Base-by-base conservation (phyloP, 225 moss, liverwort and hornwort genomes). In the Straminergon stramineum region DNA sequence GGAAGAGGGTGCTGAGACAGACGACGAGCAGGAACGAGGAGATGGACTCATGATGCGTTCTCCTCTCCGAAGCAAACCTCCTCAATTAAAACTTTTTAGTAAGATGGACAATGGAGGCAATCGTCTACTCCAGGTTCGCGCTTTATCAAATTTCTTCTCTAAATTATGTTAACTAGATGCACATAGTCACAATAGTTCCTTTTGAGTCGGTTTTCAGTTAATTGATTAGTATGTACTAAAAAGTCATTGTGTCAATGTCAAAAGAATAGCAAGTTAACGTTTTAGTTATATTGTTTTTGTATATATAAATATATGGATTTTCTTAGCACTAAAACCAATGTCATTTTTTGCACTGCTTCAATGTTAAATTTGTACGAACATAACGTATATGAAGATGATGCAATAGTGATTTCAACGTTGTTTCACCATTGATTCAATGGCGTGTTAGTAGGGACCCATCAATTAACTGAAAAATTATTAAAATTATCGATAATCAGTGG, bases 61-160 rank as follows among this genome's bases (percentile, higher is more conserved):
- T 84, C 93, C 95, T 86, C 87, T 91, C 45, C 92, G 87, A 70
- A 90, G 55, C 85, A 92, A 89, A 89, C 75, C 90, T 76, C 75
- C 92, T 87, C 90, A 91, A 88, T 75, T 94, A 67, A 93, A 92
- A 82, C 90, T 95, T 78, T 95, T 95, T 89, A 89, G 94, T 84
- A 89, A 88, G 91, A 89, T 91, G 90, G 95, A 95, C 45, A 90
- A 92, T 81, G 95, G 95, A 62, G 95, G 93, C 89, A 91, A 94
- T 81, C 94, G 93, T 69, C 89, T 95, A 85, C 92, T 95, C 23
- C 95, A 94, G 95, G 95, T 95, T 52, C 73, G 90, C 81, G 48
- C 39, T 60, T 87, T 70, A 34, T 16, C 39, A 62, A 84, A 81
- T 51, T 34, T 24, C n/a, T 48, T 79, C 48, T 83, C 60, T 84